Evolutionary conservation across 495 filamentous ascomycete genomes (phyloP).

Genomic region (Usnea hakonensis): DNA sequence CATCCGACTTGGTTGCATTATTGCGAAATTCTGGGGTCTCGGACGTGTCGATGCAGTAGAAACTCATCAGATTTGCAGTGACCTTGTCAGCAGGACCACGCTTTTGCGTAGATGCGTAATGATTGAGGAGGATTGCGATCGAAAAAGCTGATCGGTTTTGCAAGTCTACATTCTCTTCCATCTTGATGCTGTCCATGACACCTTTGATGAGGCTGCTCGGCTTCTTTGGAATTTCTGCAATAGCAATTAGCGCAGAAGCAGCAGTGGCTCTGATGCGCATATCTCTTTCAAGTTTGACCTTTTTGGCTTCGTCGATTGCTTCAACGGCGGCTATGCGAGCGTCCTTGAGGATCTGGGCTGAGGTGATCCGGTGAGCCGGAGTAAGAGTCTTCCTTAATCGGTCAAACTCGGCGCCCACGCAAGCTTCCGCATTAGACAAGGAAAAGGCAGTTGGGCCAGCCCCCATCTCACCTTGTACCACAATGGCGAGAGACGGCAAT

Average conservation of each 20-base stretch:
- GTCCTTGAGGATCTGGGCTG: conserved; percentile 63
- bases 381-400: conserved; percentile 75
- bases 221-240: conserved; percentile 81
- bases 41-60: conserved; percentile 92
- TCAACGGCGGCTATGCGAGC: conserved; percentile 58
- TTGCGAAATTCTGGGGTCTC: conserved; percentile 91
- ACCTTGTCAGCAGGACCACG: conserved; percentile 85
- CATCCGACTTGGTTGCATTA: conserved; percentile 63
- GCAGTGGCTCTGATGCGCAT: conserved; percentile 80
- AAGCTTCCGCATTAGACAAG: conserved; percentile 75
- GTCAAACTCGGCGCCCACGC: conserved; percentile 75
- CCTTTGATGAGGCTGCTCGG: conserved; percentile 83
- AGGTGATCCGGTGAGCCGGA: conserved; percentile 74
- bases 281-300: conserved; percentile 72
- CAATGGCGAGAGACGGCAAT: conserved; percentile 71
- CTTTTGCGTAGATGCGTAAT: conserved; percentile 69
- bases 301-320: conserved; percentile 69
- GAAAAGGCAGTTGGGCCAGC: conserved; percentile 90
- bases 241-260: conserved; percentile 78
- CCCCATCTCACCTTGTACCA: conserved; percentile 85
- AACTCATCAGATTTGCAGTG: conserved; percentile 86
- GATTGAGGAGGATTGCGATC: conserved; percentile 72
- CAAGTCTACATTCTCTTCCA: conserved; percentile 83
- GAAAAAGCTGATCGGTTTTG: conserved; percentile 81
- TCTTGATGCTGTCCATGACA: conserved; percentile 97